A percentile compares a stretch with the other conserved stretches of the same genome.
These are phyloP conservation scores for Moesziomyces globuligerus DNA, from an alignment of 1,284 basidiomycete species.

Conservation along the genomic window DNA sequence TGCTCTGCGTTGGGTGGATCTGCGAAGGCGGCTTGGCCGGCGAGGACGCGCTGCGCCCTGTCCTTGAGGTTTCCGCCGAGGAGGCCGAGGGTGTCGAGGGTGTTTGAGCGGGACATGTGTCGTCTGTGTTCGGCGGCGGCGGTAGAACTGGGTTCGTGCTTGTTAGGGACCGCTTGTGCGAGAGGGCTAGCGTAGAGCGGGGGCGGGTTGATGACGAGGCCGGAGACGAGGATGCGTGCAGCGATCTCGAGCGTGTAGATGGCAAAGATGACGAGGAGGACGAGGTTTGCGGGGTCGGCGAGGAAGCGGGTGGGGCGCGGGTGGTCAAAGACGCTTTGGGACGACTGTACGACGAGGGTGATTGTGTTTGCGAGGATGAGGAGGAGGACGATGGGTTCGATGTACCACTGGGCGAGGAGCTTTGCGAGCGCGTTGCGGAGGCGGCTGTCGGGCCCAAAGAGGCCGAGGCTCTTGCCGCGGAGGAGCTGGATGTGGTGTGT, in stretches of 20 bases:
- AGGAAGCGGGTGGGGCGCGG: slow-evolving; percentile 77
- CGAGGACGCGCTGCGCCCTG: slow-evolving; percentile 39
- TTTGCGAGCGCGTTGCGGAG: slow-evolving; percentile 43
- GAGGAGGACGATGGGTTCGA: slow-evolving; percentile 84
- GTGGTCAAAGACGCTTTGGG: slow-evolving; percentile 70
- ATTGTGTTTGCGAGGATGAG: slow-evolving; percentile 87
- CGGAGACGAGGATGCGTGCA: slow-evolving; percentile 89
- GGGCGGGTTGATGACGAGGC: slow-evolving; percentile 86
- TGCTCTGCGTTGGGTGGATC: slow-evolving; percentile 2
- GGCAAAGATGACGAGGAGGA: slow-evolving; percentile 82
- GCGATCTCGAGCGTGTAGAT: slow-evolving; percentile 90
- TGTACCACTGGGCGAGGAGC: slow-evolving; percentile 73
- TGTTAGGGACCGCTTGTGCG: no score
- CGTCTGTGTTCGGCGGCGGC: slow-evolving; percentile 38
- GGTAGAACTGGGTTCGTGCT: not conserved
- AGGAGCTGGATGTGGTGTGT: slow-evolving; percentile 67
- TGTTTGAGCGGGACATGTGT: slow-evolving; percentile 55
- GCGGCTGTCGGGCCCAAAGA: slow-evolving; percentile 74
- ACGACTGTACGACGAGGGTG: slow-evolving; percentile 83
- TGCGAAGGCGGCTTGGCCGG: slow-evolving; percentile 25
- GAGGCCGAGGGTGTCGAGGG: slow-evolving; percentile 50
- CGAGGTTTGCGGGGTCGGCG: slow-evolving; percentile 85
- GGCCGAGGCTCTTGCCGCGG: slow-evolving; percentile 81
- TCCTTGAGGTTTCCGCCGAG: slow-evolving; percentile 49
- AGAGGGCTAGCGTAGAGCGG: slow-evolving; percentile 35